Evolutionary conservation across 2,329 filamentous ascomycete genomes (phyloP).

Genomic region (Penicillium sp.): DNA sequence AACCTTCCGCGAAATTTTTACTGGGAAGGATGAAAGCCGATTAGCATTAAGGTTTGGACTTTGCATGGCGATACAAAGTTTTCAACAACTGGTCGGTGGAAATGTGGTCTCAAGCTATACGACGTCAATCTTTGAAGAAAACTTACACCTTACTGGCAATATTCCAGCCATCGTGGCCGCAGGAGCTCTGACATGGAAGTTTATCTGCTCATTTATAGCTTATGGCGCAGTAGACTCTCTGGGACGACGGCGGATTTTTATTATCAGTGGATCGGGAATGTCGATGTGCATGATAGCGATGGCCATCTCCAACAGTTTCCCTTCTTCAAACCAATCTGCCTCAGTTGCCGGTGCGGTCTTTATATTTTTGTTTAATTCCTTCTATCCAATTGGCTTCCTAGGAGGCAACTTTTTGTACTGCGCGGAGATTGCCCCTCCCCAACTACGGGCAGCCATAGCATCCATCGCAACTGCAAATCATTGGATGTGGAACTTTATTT

Average conservation of each 20-base stretch:
- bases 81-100: constrained; percentile 34
- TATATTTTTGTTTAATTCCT: too few species aligned
- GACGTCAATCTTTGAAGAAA: constrained; percentile 35
- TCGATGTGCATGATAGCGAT: constrained; percentile 49
- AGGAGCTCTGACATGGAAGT: constrained; percentile 55
- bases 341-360: background rate
- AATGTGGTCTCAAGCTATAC: constrained; percentile 34
- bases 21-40: constrained; percentile 23
- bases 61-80: constrained; percentile 29
- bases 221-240: constrained; percentile 51
- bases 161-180: constrained; percentile 36
- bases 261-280: constrained; percentile 52
- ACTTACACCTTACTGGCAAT: constrained; percentile 7
- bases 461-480: too few species aligned
- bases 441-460: too few species aligned
- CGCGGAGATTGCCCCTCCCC: too few species aligned
- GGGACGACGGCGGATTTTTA: constrained; percentile 49
- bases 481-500: too few species aligned
- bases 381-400: too few species aligned
- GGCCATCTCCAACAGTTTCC: background rate
- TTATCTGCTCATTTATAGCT: constrained; percentile 48
- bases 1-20: constrained; percentile 30
- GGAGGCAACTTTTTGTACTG: too few species aligned
- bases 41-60: constrained; percentile 32
- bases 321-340: background rate